Conservation (phyloP, 148 eudicot genomes). For the Spergularia marina region DNA sequence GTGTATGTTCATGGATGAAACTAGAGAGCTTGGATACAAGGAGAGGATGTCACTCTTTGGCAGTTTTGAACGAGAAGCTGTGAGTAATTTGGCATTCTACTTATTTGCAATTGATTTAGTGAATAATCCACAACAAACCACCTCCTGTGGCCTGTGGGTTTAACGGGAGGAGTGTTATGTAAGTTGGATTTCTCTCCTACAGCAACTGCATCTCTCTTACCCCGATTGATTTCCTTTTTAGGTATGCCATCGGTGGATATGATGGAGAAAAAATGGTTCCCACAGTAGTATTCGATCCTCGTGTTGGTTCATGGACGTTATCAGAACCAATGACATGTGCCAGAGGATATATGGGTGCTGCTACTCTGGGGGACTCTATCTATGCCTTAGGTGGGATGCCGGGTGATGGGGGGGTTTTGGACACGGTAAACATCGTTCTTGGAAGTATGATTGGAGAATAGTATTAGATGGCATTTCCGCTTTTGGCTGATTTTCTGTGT, state of each 20-base stretch:
- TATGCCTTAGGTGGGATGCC: slow-evolving; percentile 51
- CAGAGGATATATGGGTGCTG: slow-evolving; percentile 53
- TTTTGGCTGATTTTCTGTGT: not conserved
- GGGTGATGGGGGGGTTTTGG: slow-evolving; percentile 21
- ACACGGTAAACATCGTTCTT: slow-evolving; percentile 32
- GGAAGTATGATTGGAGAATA: not conserved
- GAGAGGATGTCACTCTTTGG: slow-evolving; percentile 68
- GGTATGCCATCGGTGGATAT: slow-evolving; percentile 73
- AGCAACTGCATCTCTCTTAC: too few species aligned
- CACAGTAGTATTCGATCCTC: slow-evolving; percentile 55
- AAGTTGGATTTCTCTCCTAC: not conserved
- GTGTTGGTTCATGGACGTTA: slow-evolving; percentile 52
- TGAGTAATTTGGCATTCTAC: slow-evolving; percentile 30
- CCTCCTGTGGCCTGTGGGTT: not conserved
- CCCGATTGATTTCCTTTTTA: slow-evolving; percentile 14
- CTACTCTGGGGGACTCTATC: slow-evolving; percentile 37
- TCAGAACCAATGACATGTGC: slow-evolving; percentile 48
- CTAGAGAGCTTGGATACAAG: slow-evolving; percentile 42
- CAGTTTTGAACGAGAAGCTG: slow-evolving; percentile 62
- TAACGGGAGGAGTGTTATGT: not conserved
- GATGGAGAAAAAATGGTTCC: slow-evolving; percentile 50
- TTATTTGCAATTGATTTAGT: not conserved
- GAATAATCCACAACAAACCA: not conserved
- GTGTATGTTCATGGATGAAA: slow-evolving; percentile 48
- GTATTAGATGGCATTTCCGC: not conserved